Conservation (phyloP, 2,329 filamentous ascomycete genomes). For the Corinectria fuckeliana region DNA sequence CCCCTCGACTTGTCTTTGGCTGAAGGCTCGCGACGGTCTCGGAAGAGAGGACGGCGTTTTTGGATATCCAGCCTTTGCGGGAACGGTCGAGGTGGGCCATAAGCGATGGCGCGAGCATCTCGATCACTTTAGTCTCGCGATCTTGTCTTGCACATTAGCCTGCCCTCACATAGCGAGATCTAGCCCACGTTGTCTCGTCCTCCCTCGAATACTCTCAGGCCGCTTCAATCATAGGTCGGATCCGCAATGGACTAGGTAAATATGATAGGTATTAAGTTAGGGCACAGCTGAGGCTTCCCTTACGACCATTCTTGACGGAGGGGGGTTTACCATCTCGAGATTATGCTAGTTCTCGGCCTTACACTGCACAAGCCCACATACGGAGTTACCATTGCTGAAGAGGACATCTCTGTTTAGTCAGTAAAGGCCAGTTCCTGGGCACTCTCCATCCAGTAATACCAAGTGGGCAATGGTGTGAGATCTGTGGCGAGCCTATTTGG, state of each 20-base stretch:
- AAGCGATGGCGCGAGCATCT: constrained; percentile 21
- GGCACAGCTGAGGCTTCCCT: constrained; percentile 12
- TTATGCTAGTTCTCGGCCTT: not conserved
- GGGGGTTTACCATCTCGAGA: not conserved
- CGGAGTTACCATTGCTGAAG: too few species aligned
- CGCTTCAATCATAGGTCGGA: constrained; percentile 9
- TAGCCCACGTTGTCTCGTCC: constrained; percentile 15
- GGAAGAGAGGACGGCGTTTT: not conserved
- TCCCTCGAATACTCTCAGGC: constrained; percentile 28
- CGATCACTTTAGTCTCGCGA: constrained; percentile 22
- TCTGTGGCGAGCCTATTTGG: constrained; percentile 6
- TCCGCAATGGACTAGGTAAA: constrained; percentile 15
- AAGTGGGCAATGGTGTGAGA: not conserved
- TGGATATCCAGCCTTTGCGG: not conserved
- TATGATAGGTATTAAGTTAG: constrained; percentile 15
- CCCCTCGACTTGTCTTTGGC: not conserved
- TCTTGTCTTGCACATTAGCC: constrained; percentile 29
- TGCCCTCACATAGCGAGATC: constrained; percentile 27
- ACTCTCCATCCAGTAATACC: not conserved
- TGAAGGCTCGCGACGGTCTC: not conserved
- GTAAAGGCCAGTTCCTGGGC: not conserved
- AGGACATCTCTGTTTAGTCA: too few species aligned
- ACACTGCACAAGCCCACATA: too few species aligned
- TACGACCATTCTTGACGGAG: constrained; percentile 2
- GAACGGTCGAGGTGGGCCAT: constrained; percentile 8